Percentiles rank a stretch among this genome's conserved stretches.
These are phyloP conservation scores for Striga hermonthica DNA, from an alignment of 305 asterid species.

Conservation along the genomic window DNA sequence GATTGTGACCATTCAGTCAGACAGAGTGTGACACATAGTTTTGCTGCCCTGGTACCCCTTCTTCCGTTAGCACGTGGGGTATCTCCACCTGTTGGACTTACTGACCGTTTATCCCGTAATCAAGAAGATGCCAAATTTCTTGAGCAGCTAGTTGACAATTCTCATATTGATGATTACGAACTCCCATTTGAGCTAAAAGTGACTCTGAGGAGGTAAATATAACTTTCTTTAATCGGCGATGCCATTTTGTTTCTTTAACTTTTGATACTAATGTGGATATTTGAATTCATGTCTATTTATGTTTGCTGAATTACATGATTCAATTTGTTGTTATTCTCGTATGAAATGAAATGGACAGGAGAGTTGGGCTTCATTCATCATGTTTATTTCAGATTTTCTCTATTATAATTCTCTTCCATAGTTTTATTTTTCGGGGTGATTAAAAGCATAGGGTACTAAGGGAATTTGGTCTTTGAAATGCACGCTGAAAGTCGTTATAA, in stretches of 20 bases:
- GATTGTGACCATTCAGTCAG: constrained; percentile 92
- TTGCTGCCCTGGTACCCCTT: constrained; percentile 95
- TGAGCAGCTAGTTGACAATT: constrained; percentile 96
- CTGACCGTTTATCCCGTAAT: constrained; percentile 72
- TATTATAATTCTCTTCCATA: neutral
- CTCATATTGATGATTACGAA: constrained; percentile 91
- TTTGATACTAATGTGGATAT: neutral
- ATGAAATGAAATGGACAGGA: neutral
- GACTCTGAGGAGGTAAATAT: constrained; percentile 74
- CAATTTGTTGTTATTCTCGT: neutral
- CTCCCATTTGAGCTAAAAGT: constrained; percentile 87
- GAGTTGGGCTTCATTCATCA: neutral
- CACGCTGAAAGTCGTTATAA: neutral
- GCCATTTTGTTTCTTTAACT: neutral
- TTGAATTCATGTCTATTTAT: too few relatives aligned
- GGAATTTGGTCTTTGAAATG: constrained; percentile 8
- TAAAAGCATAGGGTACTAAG: neutral
- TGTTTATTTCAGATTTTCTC: neutral
- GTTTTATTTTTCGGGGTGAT: neutral
- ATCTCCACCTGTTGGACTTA: constrained; percentile 70
- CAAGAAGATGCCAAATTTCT: constrained; percentile 89
- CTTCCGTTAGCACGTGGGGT: constrained; percentile 95
- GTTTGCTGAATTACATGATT: neutral
- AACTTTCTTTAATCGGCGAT: constrained; percentile 20
- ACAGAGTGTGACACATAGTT: constrained; percentile 97